phyloP scores from a whole-genome alignment of 176 grass and related monocot genomes.

The Raddia distichophylla region DNA sequence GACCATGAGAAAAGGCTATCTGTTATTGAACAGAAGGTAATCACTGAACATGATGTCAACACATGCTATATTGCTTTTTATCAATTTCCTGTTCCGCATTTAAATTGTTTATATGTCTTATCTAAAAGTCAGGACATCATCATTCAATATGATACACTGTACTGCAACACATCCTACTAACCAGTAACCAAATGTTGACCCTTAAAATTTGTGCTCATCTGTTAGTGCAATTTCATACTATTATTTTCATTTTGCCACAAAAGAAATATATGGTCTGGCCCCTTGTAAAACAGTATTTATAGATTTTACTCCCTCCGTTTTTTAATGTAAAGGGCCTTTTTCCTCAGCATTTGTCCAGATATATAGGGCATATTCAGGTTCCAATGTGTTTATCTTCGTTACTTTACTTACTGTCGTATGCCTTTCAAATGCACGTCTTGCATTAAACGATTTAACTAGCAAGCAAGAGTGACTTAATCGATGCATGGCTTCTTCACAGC shows the following conservation, averaged over 20 bases:
- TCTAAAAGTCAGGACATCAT: neutral
- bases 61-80: slow-evolving; percentile 6
- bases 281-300: neutral
- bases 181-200: neutral
- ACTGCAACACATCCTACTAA: neutral
- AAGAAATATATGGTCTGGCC: neutral
- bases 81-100: neutral
- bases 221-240: slow-evolving; percentile 10
- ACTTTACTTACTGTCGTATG: too few relatives aligned
- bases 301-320: neutral
- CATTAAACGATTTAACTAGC: too few relatives aligned
- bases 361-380: too few relatives aligned
- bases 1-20: slow-evolving; percentile 59
- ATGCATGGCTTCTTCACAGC: too few relatives aligned
- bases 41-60: neutral
- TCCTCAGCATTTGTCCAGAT: too few relatives aligned
- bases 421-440: too few relatives aligned
- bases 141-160: slow-evolving; percentile 10
- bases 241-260: slow-evolving; percentile 6
- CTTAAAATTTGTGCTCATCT: slow-evolving; percentile 10
- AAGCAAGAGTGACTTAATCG: too few relatives aligned
- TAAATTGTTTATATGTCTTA: slow-evolving; percentile 13
- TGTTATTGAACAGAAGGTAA: slow-evolving; percentile 80
- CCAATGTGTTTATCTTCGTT: too few relatives aligned
- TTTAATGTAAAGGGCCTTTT: too few relatives aligned